These are phyloP conservation scores for Sclerotinia sclerotiorum DNA, from an alignment of 2,329 filamentous ascomycete genomes.

Conservation along the genomic window DNA sequence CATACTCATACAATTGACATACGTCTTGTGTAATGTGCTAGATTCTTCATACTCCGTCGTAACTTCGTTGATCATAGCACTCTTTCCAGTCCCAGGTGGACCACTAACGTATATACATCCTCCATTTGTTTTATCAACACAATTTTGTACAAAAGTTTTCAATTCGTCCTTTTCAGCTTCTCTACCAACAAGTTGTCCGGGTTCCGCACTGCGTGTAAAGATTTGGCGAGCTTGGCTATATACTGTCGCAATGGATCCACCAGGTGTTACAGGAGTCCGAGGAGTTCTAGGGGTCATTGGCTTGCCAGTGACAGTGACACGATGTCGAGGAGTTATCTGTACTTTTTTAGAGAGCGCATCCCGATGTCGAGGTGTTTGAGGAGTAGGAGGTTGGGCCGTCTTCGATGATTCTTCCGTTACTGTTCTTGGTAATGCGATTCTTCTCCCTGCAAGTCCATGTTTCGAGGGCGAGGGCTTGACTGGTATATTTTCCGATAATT, in stretches of 20 bases:
- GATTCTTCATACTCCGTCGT: slow-evolving; percentile 58
- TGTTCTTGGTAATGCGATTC: slow-evolving; percentile 46
- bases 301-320: slow-evolving; percentile 74
- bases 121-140: slow-evolving; percentile 58
- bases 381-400: slow-evolving; percentile 58
- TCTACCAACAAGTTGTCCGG: slow-evolving; percentile 40
- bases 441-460: slow-evolving; percentile 46
- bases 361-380: slow-evolving; percentile 73
- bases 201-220: slow-evolving; percentile 63
- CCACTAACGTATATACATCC: slow-evolving; percentile 95
- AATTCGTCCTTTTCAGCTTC: slow-evolving; percentile 62
- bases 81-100: slow-evolving; percentile 94
- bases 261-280: slow-evolving; percentile 70
- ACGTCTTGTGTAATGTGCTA: slow-evolving; percentile 62
- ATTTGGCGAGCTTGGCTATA: slow-evolving; percentile 86
- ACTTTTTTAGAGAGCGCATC: slow-evolving; percentile 70
- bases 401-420: slow-evolving; percentile 43
- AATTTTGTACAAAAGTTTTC: slow-evolving; percentile 64
- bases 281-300: slow-evolving; percentile 77
- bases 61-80: slow-evolving; percentile 83
- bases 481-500: slow-evolving; percentile 34
- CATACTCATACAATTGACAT: slow-evolving; percentile 97
- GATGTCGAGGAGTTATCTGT: slow-evolving; percentile 78
- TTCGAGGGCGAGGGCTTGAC: slow-evolving; percentile 46
- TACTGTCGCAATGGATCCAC: slow-evolving; percentile 65